Evolutionary conservation across 208 protist species (phyloP).

Genomic region (Trypanosoma lewisi): DNA sequence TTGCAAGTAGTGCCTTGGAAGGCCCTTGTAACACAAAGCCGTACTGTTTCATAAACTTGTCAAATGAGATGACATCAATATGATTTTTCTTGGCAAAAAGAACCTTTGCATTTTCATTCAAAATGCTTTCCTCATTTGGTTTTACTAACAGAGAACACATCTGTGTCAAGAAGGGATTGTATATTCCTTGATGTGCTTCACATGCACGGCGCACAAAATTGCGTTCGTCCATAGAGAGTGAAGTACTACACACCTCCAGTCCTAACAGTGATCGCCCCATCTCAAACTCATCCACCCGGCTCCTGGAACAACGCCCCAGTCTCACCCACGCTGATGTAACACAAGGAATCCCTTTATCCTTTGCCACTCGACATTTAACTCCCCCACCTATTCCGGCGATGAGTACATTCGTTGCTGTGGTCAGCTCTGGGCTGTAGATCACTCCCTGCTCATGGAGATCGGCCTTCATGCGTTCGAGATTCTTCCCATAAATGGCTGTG

Average conservation of each 20-base stretch:
- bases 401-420: constrained; percentile 41
- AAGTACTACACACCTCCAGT: constrained; percentile 49
- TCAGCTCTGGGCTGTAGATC: constrained; percentile 39
- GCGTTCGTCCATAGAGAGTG: constrained; percentile 30
- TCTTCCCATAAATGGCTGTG: constrained; percentile 50
- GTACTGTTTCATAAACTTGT: constrained; percentile 15
- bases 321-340: constrained; percentile 50
- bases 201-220: constrained; percentile 30
- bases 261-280: constrained; percentile 31
- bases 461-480: constrained; percentile 36
- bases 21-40: neutral
- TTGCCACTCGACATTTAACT: constrained; percentile 47
- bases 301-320: constrained; percentile 37
- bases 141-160: constrained; percentile 45
- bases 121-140: constrained; percentile 6
- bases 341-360: constrained; percentile 50
- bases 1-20: neutral
- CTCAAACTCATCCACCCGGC: constrained; percentile 29
- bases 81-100: constrained; percentile 19
- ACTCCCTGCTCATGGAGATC: constrained; percentile 27
- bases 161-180: constrained; percentile 34
- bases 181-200: constrained; percentile 25
- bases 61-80: constrained; percentile 10
- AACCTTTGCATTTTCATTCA: constrained; percentile 10
- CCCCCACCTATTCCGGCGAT: constrained; percentile 35